These are phyloP conservation scores for Cordyceps pruinosa DNA, from an alignment of 2,329 filamentous ascomycete genomes.

Conservation along the genomic window DNA sequence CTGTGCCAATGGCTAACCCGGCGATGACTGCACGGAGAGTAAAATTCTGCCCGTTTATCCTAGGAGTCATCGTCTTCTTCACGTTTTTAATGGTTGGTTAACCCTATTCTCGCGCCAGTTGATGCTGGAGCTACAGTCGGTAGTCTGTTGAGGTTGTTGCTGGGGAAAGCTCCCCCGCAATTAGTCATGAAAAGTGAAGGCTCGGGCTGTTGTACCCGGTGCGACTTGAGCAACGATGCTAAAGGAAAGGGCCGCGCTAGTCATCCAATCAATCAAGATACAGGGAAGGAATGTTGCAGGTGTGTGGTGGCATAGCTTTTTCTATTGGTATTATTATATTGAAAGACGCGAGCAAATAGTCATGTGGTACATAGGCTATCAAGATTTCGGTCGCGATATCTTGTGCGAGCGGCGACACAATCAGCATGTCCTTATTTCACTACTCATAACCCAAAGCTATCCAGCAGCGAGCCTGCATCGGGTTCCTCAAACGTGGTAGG, in stretches of 20 bases:
- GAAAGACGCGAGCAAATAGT: neutral
- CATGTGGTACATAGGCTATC: neutral
- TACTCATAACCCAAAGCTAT: constrained; percentile 80
- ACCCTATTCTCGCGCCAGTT: neutral
- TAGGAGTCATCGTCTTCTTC: constrained; percentile 17
- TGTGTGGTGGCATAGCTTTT: no score
- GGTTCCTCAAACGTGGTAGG: constrained; percentile 86
- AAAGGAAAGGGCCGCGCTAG: no score
- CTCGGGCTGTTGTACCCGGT: constrained; percentile 2
- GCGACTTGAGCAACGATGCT: neutral
- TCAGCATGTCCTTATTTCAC: neutral
- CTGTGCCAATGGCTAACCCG: constrained; percentile 74
- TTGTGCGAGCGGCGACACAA: neutral
- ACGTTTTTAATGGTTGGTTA: neutral
- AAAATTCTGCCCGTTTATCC: constrained; percentile 58
- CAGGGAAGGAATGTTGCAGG: no score
- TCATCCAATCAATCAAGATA: no score
- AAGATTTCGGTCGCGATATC: neutral
- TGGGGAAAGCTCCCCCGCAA: neutral
- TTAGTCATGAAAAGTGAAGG: constrained; percentile 2
- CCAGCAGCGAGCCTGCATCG: constrained; percentile 79
- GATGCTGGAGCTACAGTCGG: neutral
- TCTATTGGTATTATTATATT: no score
- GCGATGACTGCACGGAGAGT: constrained; percentile 73
- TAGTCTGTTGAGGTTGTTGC: neutral